Evolutionary conservation across 2,329 filamentous ascomycete genomes (phyloP), one percentile per base, ranked within the genome.

Genomic region (Arthrobotrys musiformis): DNA sequence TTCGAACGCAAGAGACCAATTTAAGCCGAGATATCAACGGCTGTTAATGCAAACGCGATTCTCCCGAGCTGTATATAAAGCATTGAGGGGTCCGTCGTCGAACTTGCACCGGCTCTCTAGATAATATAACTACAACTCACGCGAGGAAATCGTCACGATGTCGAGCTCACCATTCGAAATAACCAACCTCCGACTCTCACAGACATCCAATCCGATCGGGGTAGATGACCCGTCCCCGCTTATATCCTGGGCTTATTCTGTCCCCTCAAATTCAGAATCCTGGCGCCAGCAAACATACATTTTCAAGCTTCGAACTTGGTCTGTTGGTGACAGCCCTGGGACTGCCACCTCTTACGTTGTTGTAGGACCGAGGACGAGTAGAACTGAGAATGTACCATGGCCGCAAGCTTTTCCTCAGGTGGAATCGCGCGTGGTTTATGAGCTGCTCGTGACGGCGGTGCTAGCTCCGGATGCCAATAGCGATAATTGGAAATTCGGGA

Each of bases 251-350:
- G 66, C 69, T 4, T 73, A 73, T 24, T 66, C 69, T 13, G 61
- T 61, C 13, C 69, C 69, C 0, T 67, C 60, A 28, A 42, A 28
- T 28, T 33, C 40, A 2, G 48, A 26, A 30, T 50, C 30, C 13
- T 73, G 60, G 69, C 52, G 46, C 26, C 69, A 73, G n/a, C 50
- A 60, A 15, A 73, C 61, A 11, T 73, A 73, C 28, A 50, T 73
- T 37, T 28, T 73, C 1, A 67, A 61, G 2, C 61, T 73, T 37
- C 60, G 52, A 44, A 67, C 40, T 7, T 73, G 69, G 69, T 17
- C 50, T 13, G 26, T 67, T 8, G 28, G 8, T 4, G 44, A 9
- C 13, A 17, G 26, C 6, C 17, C 30, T 4, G 24, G 35, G n/a
- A 17, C 46, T 5, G 52, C 52, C 5, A 33, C 44, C 9, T 44